Evolutionary conservation across 768 basidiomycete species (phyloP), one percentile per base, ranked within the genome.

Genomic region (Termitomyces sp.): DNA sequence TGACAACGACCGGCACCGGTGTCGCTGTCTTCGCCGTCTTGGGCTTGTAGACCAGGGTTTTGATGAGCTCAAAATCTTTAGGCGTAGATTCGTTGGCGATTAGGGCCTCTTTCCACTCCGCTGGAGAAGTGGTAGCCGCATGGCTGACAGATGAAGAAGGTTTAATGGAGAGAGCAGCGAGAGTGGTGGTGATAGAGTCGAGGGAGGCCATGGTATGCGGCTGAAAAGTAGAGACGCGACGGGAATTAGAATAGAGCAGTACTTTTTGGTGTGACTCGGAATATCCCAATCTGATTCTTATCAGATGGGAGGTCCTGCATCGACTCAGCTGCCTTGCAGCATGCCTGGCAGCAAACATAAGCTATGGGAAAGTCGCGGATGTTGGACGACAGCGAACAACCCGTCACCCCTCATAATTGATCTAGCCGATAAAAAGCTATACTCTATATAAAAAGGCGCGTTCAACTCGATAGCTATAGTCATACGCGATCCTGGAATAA

Each of bases 31-130:
- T 97, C n/a, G 94, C 88, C 2, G 94, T 93, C 73, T 95, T 95
- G 32, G 94, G 94, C 69, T 98, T 98, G 86, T 92, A 96, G 55
- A 96, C 87, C 63, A 95, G 86, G 47, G 89, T 90, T 71, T 94
- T 94, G 68, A 89, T 80, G 63, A 91, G 78, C 68, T 89, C 83
- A 66, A 87, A 90, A 16, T 76, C 75, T 46, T 72, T 73, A 1
- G 87, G 85, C 23, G 79, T 73, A 12, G 78, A 72, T 39, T 78
- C 62, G 50, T 72, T 70, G 7, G 80, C 76, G 59, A 79, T 75
- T 63, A 97, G 72, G 43, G 86, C 82, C 43, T 85, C 85, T 61
- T 82, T 83, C 94, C 94, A 96, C 44, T 84, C 72, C 0, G 82
- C 79, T 1, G 88, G 91, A 44, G 89, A 89, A 55, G 76, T 81